A percentile compares a stretch with the other conserved stretches of the same genome.
Conservation (phyloP, 179 eudicot species). For the Amaranthus tricolor region DNA sequence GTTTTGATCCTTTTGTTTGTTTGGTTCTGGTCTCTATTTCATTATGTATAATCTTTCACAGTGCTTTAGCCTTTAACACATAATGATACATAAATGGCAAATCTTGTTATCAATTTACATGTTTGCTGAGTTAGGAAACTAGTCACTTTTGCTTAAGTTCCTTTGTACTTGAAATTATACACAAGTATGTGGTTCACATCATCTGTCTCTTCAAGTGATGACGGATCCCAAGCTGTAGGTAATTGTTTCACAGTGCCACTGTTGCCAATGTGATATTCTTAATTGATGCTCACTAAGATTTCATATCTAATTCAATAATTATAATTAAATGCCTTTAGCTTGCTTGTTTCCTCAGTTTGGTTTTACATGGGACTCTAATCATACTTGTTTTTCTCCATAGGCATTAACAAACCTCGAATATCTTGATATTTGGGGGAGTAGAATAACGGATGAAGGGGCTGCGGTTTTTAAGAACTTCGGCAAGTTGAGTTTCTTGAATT, state of each 20-base stretch:
- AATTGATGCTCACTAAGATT: not conserved
- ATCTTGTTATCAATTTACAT: not conserved
- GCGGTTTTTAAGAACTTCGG: conserved; percentile 42
- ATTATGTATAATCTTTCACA: conserved; percentile 5
- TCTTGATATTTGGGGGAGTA: conserved; percentile 87
- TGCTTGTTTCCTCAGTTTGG: not conserved
- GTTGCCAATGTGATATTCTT: not conserved
- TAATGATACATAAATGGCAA: not conserved
- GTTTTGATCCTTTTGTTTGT: not conserved
- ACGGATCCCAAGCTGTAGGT: not conserved
- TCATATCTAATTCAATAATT: not conserved
- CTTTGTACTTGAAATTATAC: not conserved
- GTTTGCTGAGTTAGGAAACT: not conserved
- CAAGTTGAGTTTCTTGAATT: conserved; percentile 52
- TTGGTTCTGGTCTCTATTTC: not conserved
- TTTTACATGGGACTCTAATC: not conserved
- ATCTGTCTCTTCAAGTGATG: not conserved
- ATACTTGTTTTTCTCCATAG: conserved; percentile 27
- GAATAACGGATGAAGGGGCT: conserved; percentile 57
- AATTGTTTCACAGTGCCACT: not conserved
- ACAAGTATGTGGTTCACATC: not conserved
- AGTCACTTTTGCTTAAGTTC: not conserved
- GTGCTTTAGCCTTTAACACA: not conserved
- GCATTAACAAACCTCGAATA: conserved; percentile 58
- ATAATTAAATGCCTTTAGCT: too few species aligned